Base-by-base conservation (phyloP, 108 stramenopile species). In the Nitzschia inconspicua region DNA sequence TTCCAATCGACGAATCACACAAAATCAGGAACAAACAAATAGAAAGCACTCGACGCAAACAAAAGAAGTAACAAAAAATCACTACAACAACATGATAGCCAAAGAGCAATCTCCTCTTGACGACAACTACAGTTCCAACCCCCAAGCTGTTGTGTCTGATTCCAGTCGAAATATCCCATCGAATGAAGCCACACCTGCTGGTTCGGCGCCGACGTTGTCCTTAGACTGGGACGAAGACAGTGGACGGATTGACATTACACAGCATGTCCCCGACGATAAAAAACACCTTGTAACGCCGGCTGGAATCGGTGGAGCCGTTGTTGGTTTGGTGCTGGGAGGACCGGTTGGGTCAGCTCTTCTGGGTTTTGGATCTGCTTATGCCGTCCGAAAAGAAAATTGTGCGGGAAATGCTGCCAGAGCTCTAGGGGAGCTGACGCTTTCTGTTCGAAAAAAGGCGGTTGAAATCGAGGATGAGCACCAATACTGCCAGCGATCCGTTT, bases 381-480 rank as follows among this genome's bases (percentile, higher is more conserved):
- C 67, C 8, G 70, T 44, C 50, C 60, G 59, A 35, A 66, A 66
- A 29, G 35, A 66, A 8, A 51, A 56, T 28, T 43, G 44, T 14
- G 43, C 63, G 14, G 68, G 75, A 19, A 63, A 76, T 32, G 63
- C 40, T 11, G 67, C 63, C 36, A 52, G 75, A 25, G 68, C 68
- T 7, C 5, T 68, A 22, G 75, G 63, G 14, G 66, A 76, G 41
- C 13, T 76, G 27, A 59, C 73, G 11, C 18, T 63, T 19, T 41
- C 52, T 11, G 66, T 60, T n/a, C 30, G 44, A 54, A 55, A 42
- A 1, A 76, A 68, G 66, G 82, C 76, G 3, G 69, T 70, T 41
- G 52, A 80, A 40, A 44, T 84, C 31, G 76, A 88, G 22, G 60
- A 80, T 35, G 77, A 83, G 50, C 79, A 88, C 68, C 76, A 85